Conservation (phyloP, 2,329 filamentous ascomycete genomes). For the Polychaeton citri region DNA sequence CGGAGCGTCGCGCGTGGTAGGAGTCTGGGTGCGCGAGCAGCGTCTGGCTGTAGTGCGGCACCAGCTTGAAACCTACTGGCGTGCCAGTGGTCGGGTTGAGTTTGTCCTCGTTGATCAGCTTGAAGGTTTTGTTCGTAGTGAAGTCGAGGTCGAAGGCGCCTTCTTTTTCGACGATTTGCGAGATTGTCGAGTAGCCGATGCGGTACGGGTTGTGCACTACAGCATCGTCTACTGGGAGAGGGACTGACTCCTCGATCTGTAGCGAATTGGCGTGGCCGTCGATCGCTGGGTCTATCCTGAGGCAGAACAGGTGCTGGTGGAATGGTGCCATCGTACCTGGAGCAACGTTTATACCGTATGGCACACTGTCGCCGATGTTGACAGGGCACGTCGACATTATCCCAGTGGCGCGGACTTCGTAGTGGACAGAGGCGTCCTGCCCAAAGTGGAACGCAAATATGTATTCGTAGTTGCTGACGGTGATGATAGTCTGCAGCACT, state of each 20-base stretch:
- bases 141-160: slow-evolving; percentile 34
- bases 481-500: slow-evolving; percentile 52
- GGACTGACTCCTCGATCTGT: slow-evolving; percentile 8
- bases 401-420: slow-evolving; percentile 53
- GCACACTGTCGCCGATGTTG: slow-evolving; percentile 37
- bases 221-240: slow-evolving; percentile 29
- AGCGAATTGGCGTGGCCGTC: slow-evolving; percentile 42
- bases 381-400: slow-evolving; percentile 40
- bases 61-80: slow-evolving; percentile 37
- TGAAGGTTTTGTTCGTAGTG: slow-evolving; percentile 41
- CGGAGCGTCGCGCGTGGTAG: slow-evolving; percentile 32
- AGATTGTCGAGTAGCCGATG: background rate
- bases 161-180: slow-evolving; percentile 34
- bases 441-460: slow-evolving; percentile 54
- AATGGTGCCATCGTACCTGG: slow-evolving; percentile 50
- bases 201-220: background rate
- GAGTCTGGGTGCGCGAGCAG: slow-evolving; percentile 33
- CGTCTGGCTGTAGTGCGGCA: slow-evolving; percentile 35
- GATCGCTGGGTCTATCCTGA: slow-evolving; percentile 49
- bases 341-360: slow-evolving; percentile 37
- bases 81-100: slow-evolving; percentile 34
- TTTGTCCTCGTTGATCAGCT: slow-evolving; percentile 36
- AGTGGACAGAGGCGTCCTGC: slow-evolving; percentile 46
- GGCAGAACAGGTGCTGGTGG: slow-evolving; percentile 53
- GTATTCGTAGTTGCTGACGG: slow-evolving; percentile 60